phyloP scores from a whole-genome alignment of 371 early-diverging fungal genomes.

The Apophysomyces ossiformis region DNA sequence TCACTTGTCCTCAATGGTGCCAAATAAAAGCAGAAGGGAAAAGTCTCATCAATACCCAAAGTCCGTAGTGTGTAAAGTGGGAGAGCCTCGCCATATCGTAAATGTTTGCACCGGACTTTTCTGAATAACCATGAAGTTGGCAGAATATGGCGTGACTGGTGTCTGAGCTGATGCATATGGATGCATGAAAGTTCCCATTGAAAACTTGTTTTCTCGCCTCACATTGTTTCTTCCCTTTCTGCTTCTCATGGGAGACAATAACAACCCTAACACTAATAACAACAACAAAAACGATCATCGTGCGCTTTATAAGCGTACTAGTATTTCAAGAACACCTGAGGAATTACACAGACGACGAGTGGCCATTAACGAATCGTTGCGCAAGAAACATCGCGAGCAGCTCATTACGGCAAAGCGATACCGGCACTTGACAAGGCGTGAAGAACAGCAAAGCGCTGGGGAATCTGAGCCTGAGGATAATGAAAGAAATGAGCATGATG shows the following conservation, averaged over 20 bases:
- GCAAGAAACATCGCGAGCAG: conserved; percentile 59
- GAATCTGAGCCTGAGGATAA: conserved; percentile 24
- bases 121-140: too few relatives aligned
- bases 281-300: conserved; percentile 14
- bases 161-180: not conserved
- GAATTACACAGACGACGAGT: conserved; percentile 42
- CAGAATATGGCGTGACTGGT: not conserved
- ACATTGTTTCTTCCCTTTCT: not conserved
- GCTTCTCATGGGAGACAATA: not conserved
- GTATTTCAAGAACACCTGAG: conserved; percentile 44
- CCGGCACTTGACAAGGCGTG: conserved; percentile 43
- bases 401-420: conserved; percentile 59
- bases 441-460: conserved; percentile 25
- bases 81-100: too few relatives aligned
- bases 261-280: not conserved
- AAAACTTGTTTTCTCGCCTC: not conserved
- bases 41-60: too few relatives aligned
- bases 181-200: conserved; percentile 8
- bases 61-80: too few relatives aligned
- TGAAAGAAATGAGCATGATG: conserved; percentile 32
- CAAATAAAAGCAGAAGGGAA: too few relatives aligned
- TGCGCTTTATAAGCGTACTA: conserved; percentile 46
- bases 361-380: conserved; percentile 46
- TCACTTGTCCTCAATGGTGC: too few relatives aligned
- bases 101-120: too few relatives aligned